A percentile compares a stretch with the other conserved stretches of the same genome.
phyloP scores from a whole-genome alignment of 2,329 filamentous ascomycete species.

The Aureobasidium sp. region DNA sequence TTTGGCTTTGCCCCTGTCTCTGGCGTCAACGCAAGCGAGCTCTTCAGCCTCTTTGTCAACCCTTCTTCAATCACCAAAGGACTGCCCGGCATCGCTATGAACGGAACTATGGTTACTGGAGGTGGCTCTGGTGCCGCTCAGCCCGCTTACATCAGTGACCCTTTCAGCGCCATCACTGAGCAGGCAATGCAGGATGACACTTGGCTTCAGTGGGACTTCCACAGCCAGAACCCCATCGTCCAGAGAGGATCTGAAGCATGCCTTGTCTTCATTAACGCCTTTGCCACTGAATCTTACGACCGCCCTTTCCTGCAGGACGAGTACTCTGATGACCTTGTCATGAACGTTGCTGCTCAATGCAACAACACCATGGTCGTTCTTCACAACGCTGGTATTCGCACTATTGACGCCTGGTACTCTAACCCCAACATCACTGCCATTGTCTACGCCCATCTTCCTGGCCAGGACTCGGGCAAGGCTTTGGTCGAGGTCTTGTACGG shows the following conservation, averaged over 20 bases:
- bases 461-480: conserved; percentile 54
- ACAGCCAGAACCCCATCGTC: conserved; percentile 42
- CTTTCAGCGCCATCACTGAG: conserved; percentile 30
- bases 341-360: conserved; percentile 52
- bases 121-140: conserved; percentile 31
- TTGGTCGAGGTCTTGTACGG: conserved; percentile 54
- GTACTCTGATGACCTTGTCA: conserved; percentile 49
- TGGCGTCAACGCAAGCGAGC: neutral
- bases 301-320: conserved; percentile 31
- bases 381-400: conserved; percentile 56
- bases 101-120: conserved; percentile 30
- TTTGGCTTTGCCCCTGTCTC: neutral
- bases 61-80: conserved; percentile 32
- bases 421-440: conserved; percentile 59
- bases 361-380: conserved; percentile 58
- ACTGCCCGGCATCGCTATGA: conserved; percentile 17
- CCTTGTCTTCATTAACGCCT: conserved; percentile 57
- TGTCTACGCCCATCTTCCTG: conserved; percentile 58
- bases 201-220: conserved; percentile 54
- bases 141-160: conserved; percentile 29
- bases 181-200: conserved; percentile 46
- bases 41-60: conserved; percentile 16
- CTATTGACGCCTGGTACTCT: conserved; percentile 56
- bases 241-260: conserved; percentile 34
- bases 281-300: conserved; percentile 33